Conservation (phyloP, 2,329 filamentous ascomycete genomes). For the Rutstroemia sp. region DNA sequence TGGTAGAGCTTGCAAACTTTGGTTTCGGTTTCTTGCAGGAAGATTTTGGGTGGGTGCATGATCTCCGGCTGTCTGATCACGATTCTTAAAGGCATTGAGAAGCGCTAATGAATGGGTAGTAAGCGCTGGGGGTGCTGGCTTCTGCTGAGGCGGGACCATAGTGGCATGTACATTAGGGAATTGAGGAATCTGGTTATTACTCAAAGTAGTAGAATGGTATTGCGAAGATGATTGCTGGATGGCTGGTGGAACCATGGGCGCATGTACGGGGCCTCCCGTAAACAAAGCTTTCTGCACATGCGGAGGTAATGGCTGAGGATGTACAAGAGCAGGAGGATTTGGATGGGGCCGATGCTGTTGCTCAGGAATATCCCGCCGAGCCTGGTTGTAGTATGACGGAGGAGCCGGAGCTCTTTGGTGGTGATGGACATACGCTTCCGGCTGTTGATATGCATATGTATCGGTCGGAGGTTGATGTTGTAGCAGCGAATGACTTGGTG, state of each 20-base stretch:
- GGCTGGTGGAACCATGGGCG: conserved; percentile 27
- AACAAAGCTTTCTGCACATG: conserved; percentile 48
- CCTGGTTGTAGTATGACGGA: conserved; percentile 1
- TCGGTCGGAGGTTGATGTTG: conserved; percentile 5
- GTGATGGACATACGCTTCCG: conserved; percentile 12
- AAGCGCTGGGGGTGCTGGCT: conserved; percentile 27
- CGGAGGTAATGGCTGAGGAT: conserved; percentile 37
- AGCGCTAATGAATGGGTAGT: conserved; percentile 38
- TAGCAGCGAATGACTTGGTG: conserved; percentile 40
- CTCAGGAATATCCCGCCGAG: conserved; percentile 11
- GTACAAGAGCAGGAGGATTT: conserved; percentile 28
- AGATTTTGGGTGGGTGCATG: conserved; percentile 11
- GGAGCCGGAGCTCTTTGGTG: not conserved
- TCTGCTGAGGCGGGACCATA: conserved; percentile 20
- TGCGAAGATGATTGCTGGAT: conserved; percentile 15
- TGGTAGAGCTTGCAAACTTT: conserved; percentile 2
- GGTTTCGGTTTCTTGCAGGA: conserved; percentile 14
- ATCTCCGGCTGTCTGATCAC: conserved; percentile 16
- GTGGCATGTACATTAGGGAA: conserved; percentile 24
- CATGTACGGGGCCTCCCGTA: conserved; percentile 31
- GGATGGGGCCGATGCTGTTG: conserved; percentile 21
- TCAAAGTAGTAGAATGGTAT: conserved; percentile 9
- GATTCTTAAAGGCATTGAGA: conserved; percentile 37
- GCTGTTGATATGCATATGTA: conserved; percentile 22
- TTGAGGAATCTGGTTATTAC: conserved; percentile 17